Evolutionary conservation across 2,329 filamentous ascomycete species (phyloP), one percentile per base, ranked within the genome.

Genomic region (Cladosporium phlei): DNA sequence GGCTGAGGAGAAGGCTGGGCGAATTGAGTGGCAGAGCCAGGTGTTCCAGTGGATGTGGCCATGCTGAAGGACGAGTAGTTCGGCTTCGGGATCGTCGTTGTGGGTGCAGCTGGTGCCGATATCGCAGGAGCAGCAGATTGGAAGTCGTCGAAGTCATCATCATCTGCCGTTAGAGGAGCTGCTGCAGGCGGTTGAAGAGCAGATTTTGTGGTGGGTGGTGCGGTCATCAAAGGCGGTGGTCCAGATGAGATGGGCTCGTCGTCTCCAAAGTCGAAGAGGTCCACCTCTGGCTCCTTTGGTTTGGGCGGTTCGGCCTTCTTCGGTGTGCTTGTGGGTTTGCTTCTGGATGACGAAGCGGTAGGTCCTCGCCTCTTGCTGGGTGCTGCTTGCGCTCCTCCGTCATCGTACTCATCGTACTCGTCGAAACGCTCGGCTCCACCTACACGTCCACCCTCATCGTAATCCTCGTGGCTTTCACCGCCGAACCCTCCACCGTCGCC

Each of bases 131-230:
- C 73, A 11, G 91, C 91, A 16, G 89, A 95, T 67, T 95, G 88
- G 75, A 97, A 97, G 63, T 98, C 93, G 63, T 97, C 93, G 61
- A 97, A 97, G 53, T 96, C 93, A 56, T 95, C 90, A 54, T 96
- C 91, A 52, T 87, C 84, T 42, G 80, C 82, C 32, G 73, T 72
- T 22, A 68, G 67, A 19, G 46, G 24, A 1, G 47, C 47, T 12
- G 44, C 27, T 20, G 44, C 22, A 28, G 49, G 45, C n/a, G 49
- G 43, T 16, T 35, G 30, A 11, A 45, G 14, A 10, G 51, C 35
- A 4, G 49, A 43, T 21, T 53, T 45, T 27, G 55, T 25, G 16
- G 53, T 24, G 8, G 59, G 51, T 12, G 57, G 27, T 8, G 50
- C 46, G 35, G 67, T 59, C 52, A 70, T 69, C 53, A 67, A 54